These are phyloP conservation scores for Penicillium samsonianum DNA, from an alignment of 495 filamentous ascomycete genomes.

Conservation along the genomic window DNA sequence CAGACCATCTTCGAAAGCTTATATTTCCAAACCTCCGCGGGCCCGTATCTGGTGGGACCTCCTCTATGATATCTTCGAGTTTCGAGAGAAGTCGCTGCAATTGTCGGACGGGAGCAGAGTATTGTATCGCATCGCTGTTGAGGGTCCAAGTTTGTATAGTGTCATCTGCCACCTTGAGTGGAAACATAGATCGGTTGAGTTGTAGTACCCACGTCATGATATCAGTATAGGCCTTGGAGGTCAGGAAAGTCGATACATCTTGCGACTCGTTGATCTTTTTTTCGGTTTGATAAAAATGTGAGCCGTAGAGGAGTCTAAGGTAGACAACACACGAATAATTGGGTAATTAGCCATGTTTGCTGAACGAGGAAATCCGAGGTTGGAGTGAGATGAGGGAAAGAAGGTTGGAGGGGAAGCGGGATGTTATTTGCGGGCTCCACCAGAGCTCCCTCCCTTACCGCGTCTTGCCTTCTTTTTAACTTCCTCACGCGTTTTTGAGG, in stretches of 20 bases:
- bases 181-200: slow-evolving; percentile 85
- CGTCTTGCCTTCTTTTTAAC: neutral
- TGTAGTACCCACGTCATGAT: slow-evolving; percentile 86
- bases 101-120: slow-evolving; percentile 61
- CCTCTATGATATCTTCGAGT: slow-evolving; percentile 67
- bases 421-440: slow-evolving; percentile 11
- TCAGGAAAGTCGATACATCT: slow-evolving; percentile 76
- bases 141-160: slow-evolving; percentile 57
- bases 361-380: neutral
- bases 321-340: slow-evolving; percentile 32
- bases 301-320: slow-evolving; percentile 30
- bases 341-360: slow-evolving; percentile 29
- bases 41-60: slow-evolving; percentile 80
- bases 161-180: slow-evolving; percentile 47
- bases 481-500: slow-evolving; percentile 8
- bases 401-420: neutral
- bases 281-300: slow-evolving; percentile 37
- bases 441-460: slow-evolving; percentile 10
- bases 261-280: slow-evolving; percentile 82
- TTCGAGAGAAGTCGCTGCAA: slow-evolving; percentile 62
- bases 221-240: slow-evolving; percentile 78
- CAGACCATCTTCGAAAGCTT: slow-evolving; percentile 81
- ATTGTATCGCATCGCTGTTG: slow-evolving; percentile 46
- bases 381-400: neutral
- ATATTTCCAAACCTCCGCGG: slow-evolving; percentile 90